phyloP scores from a whole-genome alignment of 1,284 basidiomycete genomes.

The Ganoderma boninense region DNA sequence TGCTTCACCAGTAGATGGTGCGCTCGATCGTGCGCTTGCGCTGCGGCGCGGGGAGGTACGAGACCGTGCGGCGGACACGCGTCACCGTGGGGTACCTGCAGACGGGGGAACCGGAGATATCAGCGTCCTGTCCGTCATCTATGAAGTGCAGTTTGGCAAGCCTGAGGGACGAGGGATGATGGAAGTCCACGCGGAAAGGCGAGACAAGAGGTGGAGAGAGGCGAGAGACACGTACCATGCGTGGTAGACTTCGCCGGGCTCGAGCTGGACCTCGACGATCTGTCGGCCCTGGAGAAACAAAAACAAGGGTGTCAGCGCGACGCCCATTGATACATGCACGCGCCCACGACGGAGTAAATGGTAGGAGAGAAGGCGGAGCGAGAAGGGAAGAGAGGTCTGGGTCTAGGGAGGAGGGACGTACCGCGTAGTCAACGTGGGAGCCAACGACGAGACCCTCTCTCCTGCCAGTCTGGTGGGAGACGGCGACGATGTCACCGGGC shows the following conservation, averaged over 20 bases:
- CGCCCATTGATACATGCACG: not conserved
- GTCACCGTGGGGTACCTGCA: slow-evolving; percentile 76
- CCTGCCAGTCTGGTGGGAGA: slow-evolving; percentile 68
- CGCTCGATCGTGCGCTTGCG: slow-evolving; percentile 69
- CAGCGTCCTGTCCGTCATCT: not conserved
- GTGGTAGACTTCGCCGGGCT: slow-evolving; percentile 69
- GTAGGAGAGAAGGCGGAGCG: not conserved
- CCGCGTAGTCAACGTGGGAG: slow-evolving; percentile 71
- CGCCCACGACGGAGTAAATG: not conserved
- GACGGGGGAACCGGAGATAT: not conserved
- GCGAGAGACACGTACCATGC: slow-evolving; percentile 58
- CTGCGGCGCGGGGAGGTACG: slow-evolving; percentile 54
- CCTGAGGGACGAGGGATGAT: not conserved
- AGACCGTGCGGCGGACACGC: slow-evolving; percentile 73
- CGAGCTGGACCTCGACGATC: slow-evolving; percentile 81
- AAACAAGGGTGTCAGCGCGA: not conserved
- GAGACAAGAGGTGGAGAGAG: not conserved
- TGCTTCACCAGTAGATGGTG: slow-evolving; percentile 70
- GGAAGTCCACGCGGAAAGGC: not conserved
- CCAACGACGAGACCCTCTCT: slow-evolving; percentile 82
- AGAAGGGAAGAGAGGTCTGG: not conserved
- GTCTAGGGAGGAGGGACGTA: slow-evolving; percentile 46
- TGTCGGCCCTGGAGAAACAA: slow-evolving; percentile 67
- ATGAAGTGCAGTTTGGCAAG: no score
- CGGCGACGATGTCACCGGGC: slow-evolving; percentile 82